Conservation (phyloP, 257 asterid species). For the Fraxinus quadrangulata region DNA sequence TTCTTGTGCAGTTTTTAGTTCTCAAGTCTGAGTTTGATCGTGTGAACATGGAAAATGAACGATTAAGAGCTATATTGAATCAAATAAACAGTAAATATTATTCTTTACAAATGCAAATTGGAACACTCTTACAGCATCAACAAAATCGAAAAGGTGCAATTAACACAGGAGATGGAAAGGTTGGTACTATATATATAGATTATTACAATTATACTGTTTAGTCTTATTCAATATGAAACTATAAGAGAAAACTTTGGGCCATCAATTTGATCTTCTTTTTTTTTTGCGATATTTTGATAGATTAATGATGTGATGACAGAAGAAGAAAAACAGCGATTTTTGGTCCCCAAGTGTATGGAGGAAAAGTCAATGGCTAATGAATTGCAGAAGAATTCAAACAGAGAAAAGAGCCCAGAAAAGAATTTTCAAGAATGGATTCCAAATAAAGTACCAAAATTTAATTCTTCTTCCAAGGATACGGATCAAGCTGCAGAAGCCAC, state of each 20-base stretch:
- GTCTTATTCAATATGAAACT: too few relatives aligned
- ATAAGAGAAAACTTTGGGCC: too few relatives aligned
- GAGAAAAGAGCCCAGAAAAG: conserved; percentile 21
- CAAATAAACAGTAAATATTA: conserved; percentile 34
- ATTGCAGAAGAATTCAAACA: background rate
- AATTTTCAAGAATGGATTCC: conserved; percentile 27
- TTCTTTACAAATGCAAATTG: conserved; percentile 40
- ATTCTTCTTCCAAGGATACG: conserved; percentile 17
- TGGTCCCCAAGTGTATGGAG: conserved; percentile 6
- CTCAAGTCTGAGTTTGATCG: conserved; percentile 40
- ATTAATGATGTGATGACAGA: conserved; percentile 3
- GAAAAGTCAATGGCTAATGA: conserved; percentile 16
- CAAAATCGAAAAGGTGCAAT: conserved; percentile 21
- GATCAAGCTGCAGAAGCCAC: conserved; percentile 34
- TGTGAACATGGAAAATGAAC: conserved; percentile 47
- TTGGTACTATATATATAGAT: background rate
- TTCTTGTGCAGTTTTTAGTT: conserved; percentile 32
- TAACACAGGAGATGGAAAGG: conserved; percentile 30
- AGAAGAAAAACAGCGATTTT: conserved; percentile 14
- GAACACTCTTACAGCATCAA: conserved; percentile 30
- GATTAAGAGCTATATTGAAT: conserved; percentile 31
- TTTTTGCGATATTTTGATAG: conserved; percentile 11
- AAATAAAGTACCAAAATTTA: conserved; percentile 19
- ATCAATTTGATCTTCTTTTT: background rate
- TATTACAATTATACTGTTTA: too few relatives aligned